phyloP scores from a whole-genome alignment of 139 green algal species.

The Chlorella sorokiniana region DNA sequence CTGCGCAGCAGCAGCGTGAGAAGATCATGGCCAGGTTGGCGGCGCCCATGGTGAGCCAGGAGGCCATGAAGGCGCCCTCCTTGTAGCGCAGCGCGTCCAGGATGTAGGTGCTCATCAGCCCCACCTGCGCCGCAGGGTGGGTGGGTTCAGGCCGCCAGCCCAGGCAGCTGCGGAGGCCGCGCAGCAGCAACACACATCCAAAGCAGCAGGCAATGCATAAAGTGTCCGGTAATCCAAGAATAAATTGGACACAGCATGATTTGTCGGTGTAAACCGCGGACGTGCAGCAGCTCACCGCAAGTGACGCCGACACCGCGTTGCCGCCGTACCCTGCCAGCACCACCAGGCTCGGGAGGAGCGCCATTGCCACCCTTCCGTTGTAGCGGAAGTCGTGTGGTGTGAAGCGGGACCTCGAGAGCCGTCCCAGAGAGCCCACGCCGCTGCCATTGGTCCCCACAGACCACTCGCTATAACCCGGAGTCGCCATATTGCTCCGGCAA shows the following conservation, averaged over 20 bases:
- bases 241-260: no score
- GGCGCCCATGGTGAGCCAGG: conserved; percentile 79
- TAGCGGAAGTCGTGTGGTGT: conserved; percentile 68
- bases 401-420: conserved; percentile 40
- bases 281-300: conserved; percentile 66
- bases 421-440: neutral
- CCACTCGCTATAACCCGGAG: neutral
- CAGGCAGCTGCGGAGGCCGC: neutral
- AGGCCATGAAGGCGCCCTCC: conserved; percentile 76
- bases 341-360: conserved; percentile 78
- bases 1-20: conserved; percentile 41
- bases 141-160: neutral
- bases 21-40: conserved; percentile 66
- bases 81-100: conserved; percentile 83
- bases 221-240: no score
- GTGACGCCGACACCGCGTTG: conserved; percentile 56
- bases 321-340: conserved; percentile 79
- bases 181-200: neutral
- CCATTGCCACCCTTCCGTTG: conserved; percentile 75
- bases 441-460: neutral
- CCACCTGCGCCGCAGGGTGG: conserved; percentile 56
- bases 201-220: no score
- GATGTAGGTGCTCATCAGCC: conserved; percentile 86
- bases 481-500: neutral
- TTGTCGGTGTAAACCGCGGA: no score